Conservation (phyloP, 1,284 basidiomycete species). For the Tranzscheliella williamsii region DNA sequence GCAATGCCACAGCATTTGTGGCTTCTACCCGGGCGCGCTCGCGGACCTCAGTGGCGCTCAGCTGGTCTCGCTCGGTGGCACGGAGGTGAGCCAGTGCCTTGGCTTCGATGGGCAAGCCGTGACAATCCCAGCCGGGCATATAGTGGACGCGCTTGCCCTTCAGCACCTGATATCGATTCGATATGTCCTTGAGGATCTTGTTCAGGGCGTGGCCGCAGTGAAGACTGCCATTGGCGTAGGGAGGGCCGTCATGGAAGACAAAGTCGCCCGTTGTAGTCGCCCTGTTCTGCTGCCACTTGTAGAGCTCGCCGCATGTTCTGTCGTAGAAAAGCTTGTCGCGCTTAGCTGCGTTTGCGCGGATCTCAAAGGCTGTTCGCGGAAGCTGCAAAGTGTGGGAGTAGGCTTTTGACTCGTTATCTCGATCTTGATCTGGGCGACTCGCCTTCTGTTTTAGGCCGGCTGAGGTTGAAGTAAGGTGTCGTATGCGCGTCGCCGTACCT, state of each 20-base stretch:
- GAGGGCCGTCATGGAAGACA: conserved; percentile 93
- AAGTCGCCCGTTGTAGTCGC: conserved; percentile 63
- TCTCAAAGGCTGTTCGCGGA: conserved; percentile 80
- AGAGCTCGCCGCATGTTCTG: conserved; percentile 76
- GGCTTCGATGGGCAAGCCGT: conserved; percentile 82
- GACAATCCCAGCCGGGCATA: conserved; percentile 96
- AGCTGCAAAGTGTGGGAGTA: conserved; percentile 74
- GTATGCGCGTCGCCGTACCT: too few species aligned
- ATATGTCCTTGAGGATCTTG: conserved; percentile 95
- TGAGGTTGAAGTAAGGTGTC: too few species aligned
- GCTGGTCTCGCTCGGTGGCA: conserved; percentile 66
- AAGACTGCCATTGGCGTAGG: conserved; percentile 93
- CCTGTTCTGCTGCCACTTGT: conserved; percentile 72
- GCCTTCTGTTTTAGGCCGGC: too few species aligned
- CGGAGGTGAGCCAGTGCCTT: conserved; percentile 46
- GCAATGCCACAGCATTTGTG: conserved; percentile 73
- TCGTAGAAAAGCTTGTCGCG: conserved; percentile 69
- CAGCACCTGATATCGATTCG: conserved; percentile 84
- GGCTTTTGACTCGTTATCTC: conserved; percentile 9
- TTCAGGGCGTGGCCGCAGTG: conserved; percentile 97
- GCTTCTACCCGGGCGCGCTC: conserved; percentile 75
- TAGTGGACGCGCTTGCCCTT: conserved; percentile 84
- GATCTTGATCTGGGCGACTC: too few species aligned
- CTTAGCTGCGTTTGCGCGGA: conserved; percentile 73
- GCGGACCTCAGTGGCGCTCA: conserved; percentile 67